Evolutionary conservation across 2,329 filamentous ascomycete genomes (phyloP), one percentile per base, ranked within the genome.

Genomic region (Huntiella decipiens): DNA sequence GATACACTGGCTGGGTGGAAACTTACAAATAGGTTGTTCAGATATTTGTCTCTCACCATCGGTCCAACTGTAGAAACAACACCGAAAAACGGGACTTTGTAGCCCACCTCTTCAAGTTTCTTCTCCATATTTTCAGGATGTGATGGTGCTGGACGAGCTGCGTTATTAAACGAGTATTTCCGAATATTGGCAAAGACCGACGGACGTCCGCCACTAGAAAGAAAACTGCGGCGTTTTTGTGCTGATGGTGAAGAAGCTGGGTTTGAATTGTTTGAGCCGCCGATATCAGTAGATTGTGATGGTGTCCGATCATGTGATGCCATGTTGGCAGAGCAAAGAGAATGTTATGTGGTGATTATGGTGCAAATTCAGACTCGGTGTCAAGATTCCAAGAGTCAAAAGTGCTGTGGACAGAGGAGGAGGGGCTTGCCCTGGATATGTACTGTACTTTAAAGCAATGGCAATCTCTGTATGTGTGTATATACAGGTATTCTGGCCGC

Each of bases 41-140:
- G 39, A 39, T 46, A 49, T 16, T 35, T 43, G 31, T 49, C 47
- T 11, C 47, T 38, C 12, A 34, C 19, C 4, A 28, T 36, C 8
- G 46, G 43, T 6, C 47, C 47, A 28, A 46, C 42, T 8, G 47
- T 49, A n/a, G 47, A 49, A 7, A 49, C 47, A 35, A 49, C 47
- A 17, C 47, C 47, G 8, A 49, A 35, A 36, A 49, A 49, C 8
- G 47, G 47, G 2, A 40, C 35, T 35, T 44, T 46, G 44, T 46
- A 40, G 34, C 43, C 40, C n/a, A 49, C 46, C 19, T 28, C 37
- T 11, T 46, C 47, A 5, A 49, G 17, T 11, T 22, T 17, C 8
- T 28, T 28, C 7, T 28, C 8, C 22, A 28, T 28, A 10, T 28
- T 28, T 28, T 28, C 22, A 28, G 8, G 1, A 28, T 28, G 22